Evolutionary conservation across 2,329 filamentous ascomycete species (phyloP), one percentile per base, ranked within the genome.

Genomic region (Penicillium sp.): DNA sequence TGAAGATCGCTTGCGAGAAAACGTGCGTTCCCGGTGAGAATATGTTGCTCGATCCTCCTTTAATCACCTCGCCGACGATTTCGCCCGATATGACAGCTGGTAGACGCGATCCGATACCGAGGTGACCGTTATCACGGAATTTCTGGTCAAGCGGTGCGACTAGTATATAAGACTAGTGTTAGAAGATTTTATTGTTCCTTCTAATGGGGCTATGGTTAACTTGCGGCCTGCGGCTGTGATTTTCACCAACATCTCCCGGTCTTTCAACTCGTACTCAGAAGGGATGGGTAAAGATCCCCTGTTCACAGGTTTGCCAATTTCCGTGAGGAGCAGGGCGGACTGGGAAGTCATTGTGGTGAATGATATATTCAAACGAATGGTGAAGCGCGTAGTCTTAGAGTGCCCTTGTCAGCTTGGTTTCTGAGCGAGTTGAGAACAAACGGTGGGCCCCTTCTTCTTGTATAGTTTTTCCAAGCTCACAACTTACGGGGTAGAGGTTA

Each of bases 141-240:
- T 51, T 51, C n/a, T 51, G 48, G 48, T 51, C 48, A 14, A 51
- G 35, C 5, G 48, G 48, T 10, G 48, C 48, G 5, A 51, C 48
- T 51, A 24, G 29, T 5, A 31, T 31, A 1, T n/a, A 14, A 16
- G 1, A 31, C 39, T 16, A 29, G 24, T 33, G 11, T 19, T 21
- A 19, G 48, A 33, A 29, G 1, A 9, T n/a, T n/a, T n/a, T n/a
- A n/a, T n/a, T n/a, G n/a, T n/a, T n/a, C n/a, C n/a, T n/a, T n/a
- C n/a, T n/a, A n/a, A 51, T 41, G 3, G 29, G 11, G 29, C 11
- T 5, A 31, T 1, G 29, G 29, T 14, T 31, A 2, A 51, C 35
- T 51, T 27, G 41, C 48, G 35, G 14, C 48, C 48, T 11, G 48
- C 48, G 16, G 48, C 48, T 5, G 48, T 51, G 13, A 51, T 39